These are phyloP conservation scores for Albugo candida DNA, from an alignment of 352 stramenopile genomes.

Conservation along the genomic window DNA sequence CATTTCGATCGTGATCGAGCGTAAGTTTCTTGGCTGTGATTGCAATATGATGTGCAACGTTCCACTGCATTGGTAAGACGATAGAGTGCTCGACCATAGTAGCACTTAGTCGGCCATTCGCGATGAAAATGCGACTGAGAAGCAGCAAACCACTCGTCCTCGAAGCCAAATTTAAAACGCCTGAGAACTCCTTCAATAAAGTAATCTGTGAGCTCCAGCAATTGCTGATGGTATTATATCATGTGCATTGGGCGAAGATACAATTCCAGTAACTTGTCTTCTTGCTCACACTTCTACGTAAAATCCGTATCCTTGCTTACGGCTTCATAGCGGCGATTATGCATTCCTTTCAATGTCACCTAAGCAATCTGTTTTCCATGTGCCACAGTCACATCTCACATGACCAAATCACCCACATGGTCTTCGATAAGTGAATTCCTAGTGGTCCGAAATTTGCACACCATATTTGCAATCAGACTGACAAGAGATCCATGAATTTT, in stretches of 20 bases:
- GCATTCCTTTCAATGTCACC: constrained; percentile 35
- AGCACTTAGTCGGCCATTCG: constrained; percentile 30
- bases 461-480: constrained; percentile 29
- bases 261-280: constrained; percentile 16
- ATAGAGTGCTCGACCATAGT: constrained; percentile 35
- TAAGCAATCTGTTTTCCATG: constrained; percentile 37
- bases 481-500: constrained; percentile 50
- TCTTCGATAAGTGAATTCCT: constrained; percentile 9
- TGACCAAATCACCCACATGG: constrained; percentile 52
- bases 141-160: constrained; percentile 38
- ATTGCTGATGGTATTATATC: constrained; percentile 78
- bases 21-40: constrained; percentile 29
- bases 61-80: constrained; percentile 36
- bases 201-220: constrained; percentile 66
- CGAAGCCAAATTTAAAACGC: constrained; percentile 26
- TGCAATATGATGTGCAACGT: constrained; percentile 31
- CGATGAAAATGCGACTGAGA: constrained; percentile 50
- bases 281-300: constrained; percentile 10
- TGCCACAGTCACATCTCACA: constrained; percentile 37
- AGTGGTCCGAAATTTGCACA: constrained; percentile 1
- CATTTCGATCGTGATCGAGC: constrained; percentile 30
- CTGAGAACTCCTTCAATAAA: constrained; percentile 54
- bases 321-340: constrained; percentile 15
- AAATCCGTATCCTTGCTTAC: constrained; percentile 10
- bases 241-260: constrained; percentile 42